Base-by-base conservation (phyloP, 2,329 filamentous ascomycete genomes). In the Pseudodiploospora longispora region DNA sequence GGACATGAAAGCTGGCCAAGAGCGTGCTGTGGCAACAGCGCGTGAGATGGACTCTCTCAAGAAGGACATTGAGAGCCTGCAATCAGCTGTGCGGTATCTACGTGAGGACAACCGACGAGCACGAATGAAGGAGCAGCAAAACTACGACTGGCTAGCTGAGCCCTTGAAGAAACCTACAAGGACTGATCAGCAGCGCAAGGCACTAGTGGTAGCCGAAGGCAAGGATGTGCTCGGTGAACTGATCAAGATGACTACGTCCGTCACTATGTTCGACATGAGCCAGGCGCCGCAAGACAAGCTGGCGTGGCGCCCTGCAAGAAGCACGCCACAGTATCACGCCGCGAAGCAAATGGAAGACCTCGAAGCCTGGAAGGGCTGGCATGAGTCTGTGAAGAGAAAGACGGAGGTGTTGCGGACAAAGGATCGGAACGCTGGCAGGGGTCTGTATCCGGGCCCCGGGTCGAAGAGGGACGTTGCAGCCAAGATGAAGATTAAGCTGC, bases 1-100 rank as follows among this genome's bases (percentile, higher is more conserved):
- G 10, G 70, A 68, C 10, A 67, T 71, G 47, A 78, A 76, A 62
- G 73, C 76, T 8, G 76, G 78, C 27, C 75, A 82, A 56, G 80
- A 85, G 57, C 76, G 78, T 28, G 80, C 83, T 29, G 82, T 85
- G 38, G 79, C 82, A 4, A 85, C 80, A 1, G 80, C 81, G 29
- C 76, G 81, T 42, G 84, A 91, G 61, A 82, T 89, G 66, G 83
- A 89, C 52, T 70, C 71, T 7, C 76, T 90, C 52, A 80, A 82
- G 61, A 74, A 74, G 52, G 82, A 91, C 47, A 81, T 89, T 54
- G 72, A 71, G 44, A 72, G 70, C 52, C 62, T 85, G 44, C 74
- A 86, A 57, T 74, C 77, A 2, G 80, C 82, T 1, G 78, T 87
- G 38, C 74, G 80, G 8, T 85, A 80, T 60, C 69, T 88, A 30